phyloP scores from a whole-genome alignment of 768 basidiomycete genomes.

The Agrocybe praecox region DNA sequence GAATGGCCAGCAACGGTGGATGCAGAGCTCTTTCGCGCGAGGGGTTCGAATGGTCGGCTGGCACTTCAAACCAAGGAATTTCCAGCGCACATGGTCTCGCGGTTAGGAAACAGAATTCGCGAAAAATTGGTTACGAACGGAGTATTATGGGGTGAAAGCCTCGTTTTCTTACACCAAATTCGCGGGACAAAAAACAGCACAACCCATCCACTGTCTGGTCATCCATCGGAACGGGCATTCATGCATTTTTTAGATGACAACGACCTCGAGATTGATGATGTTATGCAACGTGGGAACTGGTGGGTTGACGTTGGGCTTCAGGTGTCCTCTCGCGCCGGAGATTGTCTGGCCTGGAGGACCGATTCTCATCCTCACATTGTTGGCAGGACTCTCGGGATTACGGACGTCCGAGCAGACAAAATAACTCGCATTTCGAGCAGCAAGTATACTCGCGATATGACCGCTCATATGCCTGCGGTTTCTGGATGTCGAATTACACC shows the following conservation, averaged over 20 bases:
- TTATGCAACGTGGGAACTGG: conserved; percentile 14
- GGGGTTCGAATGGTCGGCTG: conserved; percentile 13
- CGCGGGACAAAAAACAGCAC: conserved; percentile 24
- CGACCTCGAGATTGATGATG: background rate
- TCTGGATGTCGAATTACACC: conserved; percentile 35
- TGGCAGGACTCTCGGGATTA: conserved; percentile 10
- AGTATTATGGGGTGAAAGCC: conserved; percentile 15
- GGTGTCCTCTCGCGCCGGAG: conserved; percentile 11
- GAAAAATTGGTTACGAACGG: background rate
- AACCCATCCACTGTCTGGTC: conserved; percentile 6
- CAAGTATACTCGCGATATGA: conserved; percentile 25
- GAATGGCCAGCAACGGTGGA: conserved; percentile 28
- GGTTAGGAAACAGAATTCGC: conserved; percentile 19
- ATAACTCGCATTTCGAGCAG: conserved; percentile 23
- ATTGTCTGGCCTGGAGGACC: conserved; percentile 30
- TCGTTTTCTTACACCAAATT: conserved; percentile 31
- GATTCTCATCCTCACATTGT: conserved; percentile 26
- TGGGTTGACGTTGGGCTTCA: conserved; percentile 34
- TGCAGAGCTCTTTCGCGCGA: conserved; percentile 22
- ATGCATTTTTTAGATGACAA: background rate
- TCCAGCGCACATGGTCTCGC: background rate
- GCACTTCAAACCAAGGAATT: conserved; percentile 20
- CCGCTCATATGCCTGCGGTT: conserved; percentile 27
- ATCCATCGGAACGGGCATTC: background rate
- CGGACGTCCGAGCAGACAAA: conserved; percentile 8